phyloP scores from a whole-genome alignment of 805 yeast species.

The Komagataella kurtzmanii region DNA sequence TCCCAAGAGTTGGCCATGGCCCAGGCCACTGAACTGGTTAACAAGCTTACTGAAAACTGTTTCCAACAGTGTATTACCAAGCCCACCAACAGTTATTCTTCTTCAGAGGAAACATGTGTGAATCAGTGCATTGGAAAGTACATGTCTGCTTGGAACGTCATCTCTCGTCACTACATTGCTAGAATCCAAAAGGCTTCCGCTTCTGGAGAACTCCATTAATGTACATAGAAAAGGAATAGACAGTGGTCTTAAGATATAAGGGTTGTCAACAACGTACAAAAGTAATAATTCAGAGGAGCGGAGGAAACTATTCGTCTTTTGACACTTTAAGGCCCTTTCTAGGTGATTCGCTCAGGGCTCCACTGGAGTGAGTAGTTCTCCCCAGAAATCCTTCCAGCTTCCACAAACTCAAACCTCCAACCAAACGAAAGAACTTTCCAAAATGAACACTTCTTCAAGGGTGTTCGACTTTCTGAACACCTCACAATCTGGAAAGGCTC shows the following conservation, averaged over 20 bases:
- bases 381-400: not conserved
- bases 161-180: slow-evolving; percentile 63
- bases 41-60: slow-evolving; percentile 77
- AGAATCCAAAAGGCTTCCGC: slow-evolving; percentile 48
- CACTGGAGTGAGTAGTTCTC: not conserved
- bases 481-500: slow-evolving; percentile 46
- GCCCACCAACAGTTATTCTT: slow-evolving; percentile 38
- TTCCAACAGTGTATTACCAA: slow-evolving; percentile 61
- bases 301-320: not conserved
- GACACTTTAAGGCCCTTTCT: not conserved
- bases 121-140: slow-evolving; percentile 74
- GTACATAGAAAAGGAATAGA: not conserved
- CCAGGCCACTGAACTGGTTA: slow-evolving; percentile 78
- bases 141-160: slow-evolving; percentile 82
- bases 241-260: not conserved
- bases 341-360: not conserved
- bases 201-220: not conserved
- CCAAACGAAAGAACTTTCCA: not conserved
- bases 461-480: slow-evolving; percentile 29
- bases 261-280: not conserved
- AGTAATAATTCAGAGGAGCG: not conserved
- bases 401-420: not conserved
- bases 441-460: not conserved
- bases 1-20: slow-evolving; percentile 82
- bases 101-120: slow-evolving; percentile 53